A percentile compares a stretch with the other conserved stretches of the same genome.
phyloP scores from a whole-genome alignment of 169 alveolate genomes.

The Perkinsus chesapeaki region DNA sequence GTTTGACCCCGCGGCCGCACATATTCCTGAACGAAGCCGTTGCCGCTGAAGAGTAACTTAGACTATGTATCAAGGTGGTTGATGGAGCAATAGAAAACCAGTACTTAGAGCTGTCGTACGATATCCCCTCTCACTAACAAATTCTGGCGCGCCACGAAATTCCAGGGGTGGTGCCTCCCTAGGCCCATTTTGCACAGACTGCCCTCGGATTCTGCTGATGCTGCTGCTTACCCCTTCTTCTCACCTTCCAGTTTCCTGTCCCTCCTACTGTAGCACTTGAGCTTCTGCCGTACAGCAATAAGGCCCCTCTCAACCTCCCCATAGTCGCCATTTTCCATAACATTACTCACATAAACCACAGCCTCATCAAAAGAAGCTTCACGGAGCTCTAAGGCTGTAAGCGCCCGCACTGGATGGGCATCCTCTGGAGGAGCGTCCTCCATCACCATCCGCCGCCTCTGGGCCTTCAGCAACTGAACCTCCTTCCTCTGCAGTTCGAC shows the following conservation, averaged over 20 bases:
- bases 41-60: too few relatives aligned
- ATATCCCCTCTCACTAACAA: not conserved
- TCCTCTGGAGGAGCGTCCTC: not conserved
- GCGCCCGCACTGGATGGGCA: not conserved
- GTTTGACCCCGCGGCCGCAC: too few relatives aligned
- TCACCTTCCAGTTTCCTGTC: not conserved
- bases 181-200: too few relatives aligned
- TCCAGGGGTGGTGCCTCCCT: too few relatives aligned
- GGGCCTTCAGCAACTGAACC: not conserved
- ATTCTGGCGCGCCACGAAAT: too few relatives aligned
- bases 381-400: not conserved
- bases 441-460: not conserved
- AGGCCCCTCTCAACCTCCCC: not conserved
- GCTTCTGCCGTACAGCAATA: not conserved
- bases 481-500: not conserved
- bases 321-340: not conserved
- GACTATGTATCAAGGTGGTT: too few relatives aligned
- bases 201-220: too few relatives aligned
- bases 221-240: not conserved
- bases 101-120: too few relatives aligned
- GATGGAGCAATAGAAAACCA: too few relatives aligned
- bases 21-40: too few relatives aligned
- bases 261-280: not conserved
- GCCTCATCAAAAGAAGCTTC: not conserved
- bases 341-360: not conserved